These are phyloP conservation scores for Microbotryum violaceum DNA, from an alignment of 1,284 basidiomycete species.

Conservation along the genomic window DNA sequence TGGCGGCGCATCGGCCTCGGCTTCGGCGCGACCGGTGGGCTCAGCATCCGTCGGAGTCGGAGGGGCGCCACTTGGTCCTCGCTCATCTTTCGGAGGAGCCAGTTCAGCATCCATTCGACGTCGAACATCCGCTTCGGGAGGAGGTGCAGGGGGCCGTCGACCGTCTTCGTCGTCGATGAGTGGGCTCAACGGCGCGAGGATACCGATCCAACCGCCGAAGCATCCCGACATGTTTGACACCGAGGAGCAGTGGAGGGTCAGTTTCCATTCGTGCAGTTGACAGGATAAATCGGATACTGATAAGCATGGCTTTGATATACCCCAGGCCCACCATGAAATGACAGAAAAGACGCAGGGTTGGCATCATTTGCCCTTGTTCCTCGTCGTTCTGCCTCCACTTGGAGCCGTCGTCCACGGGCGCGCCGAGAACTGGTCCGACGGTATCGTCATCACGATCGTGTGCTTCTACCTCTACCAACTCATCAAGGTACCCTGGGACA, in stretches of 20 bases:
- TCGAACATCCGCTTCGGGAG: no score
- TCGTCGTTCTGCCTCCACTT: conserved; percentile 33
- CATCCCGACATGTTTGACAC: conserved; percentile 10
- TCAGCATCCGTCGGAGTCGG: no score
- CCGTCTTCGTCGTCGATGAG: no score
- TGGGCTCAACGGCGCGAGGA: not conserved
- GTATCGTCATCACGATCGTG: conserved; percentile 40
- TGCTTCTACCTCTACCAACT: conserved; percentile 39
- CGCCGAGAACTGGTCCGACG: conserved; percentile 42
- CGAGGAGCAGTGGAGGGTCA: conserved; percentile 21
- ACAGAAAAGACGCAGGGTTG: conserved; percentile 4
- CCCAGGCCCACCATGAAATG: conserved; percentile 8
- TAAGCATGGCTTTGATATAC: no score
- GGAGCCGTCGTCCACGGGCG: conserved; percentile 34
- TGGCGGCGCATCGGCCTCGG: no score
- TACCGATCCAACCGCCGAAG: conserved; percentile 17
- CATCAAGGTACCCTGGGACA: conserved; percentile 38
- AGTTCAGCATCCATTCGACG: no score
- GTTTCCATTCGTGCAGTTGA: not conserved
- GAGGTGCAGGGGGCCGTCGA: no score
- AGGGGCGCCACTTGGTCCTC: no score
- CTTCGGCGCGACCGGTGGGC: not conserved
- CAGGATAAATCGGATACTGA: not conserved
- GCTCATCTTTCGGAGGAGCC: no score
- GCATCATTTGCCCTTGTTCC: conserved; percentile 32